Base-by-base conservation (phyloP, 306 rosid species). In the Inga leiocalycina region DNA sequence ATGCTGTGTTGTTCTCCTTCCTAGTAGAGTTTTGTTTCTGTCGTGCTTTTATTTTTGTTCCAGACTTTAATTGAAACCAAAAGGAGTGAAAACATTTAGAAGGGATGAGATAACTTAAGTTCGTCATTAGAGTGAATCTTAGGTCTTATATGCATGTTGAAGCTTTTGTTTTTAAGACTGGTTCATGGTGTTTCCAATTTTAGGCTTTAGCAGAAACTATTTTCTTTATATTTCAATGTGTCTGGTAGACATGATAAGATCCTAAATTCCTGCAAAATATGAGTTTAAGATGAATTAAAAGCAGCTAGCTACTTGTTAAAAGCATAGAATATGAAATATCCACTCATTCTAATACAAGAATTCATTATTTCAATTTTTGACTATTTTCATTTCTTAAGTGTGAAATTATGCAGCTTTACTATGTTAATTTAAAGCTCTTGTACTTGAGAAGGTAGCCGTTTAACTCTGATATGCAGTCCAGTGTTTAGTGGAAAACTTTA, bases 61-160 rank as follows among this genome's bases (percentile, higher is more conserved):
- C 44, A 30, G 27, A 74, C 56, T 49, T 6, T 74, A 49, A 74
- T 74, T 32, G 77, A 30, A 74, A 74, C 64, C 32, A 57, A 27
- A 17, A 30, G 10, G 15, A 3, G 15, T 27, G 56, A 24, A 73
- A 73, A 54, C 61, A 73, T 73, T 71, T 15, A 7, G 27, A 46
- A 27, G 22, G 14, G 24, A 43, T 73, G 61, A 27, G 59, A 27
- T 49, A 49, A 48, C 51, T 51, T 30, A 74, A 51, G 22, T 51
- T 24, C 9, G 16, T 27, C 56, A 41, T 32, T 51, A 51, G 65
- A 8, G 44, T 51, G 30, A 15, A 49, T 27, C 64, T 30, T 11
- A 32, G 59, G 24, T 74, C 78, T 32, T 17, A 30, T 48, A 13
- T 27, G 61, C 24, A 46, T 27, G 61, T 14, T 46, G 54, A 22